These are phyloP conservation scores for Microcos paniculata DNA, from an alignment of 345 rosid genomes.

Conservation along the genomic window DNA sequence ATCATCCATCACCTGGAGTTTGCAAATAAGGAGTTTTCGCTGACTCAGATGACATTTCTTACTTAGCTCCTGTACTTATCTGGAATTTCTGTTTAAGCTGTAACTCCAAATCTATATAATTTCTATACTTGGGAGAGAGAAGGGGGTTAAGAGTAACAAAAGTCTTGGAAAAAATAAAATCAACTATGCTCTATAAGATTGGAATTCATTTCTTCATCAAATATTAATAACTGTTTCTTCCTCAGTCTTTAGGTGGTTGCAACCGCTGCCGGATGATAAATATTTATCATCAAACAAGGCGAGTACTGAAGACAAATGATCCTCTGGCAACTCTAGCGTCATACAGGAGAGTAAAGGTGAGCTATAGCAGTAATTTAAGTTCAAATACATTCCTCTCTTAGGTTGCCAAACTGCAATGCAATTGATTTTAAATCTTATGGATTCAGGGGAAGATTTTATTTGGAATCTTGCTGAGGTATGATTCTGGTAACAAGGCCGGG, in stretches of 20 bases:
- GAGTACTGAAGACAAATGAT: constrained; percentile 68
- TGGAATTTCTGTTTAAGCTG: too few species aligned
- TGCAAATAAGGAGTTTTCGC: constrained; percentile 1
- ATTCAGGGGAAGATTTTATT: constrained; percentile 89
- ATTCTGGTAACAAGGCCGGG: constrained; percentile 16
- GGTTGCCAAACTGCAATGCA: neutral
- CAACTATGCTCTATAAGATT: too few species aligned
- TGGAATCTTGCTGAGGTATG: constrained; percentile 61
- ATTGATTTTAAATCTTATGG: neutral
- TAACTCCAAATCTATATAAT: too few species aligned
- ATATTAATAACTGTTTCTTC: neutral
- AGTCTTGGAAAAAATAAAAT: too few species aligned
- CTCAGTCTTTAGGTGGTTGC: constrained; percentile 91
- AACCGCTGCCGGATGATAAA: constrained; percentile 90
- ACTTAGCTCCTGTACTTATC: neutral
- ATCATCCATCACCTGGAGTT: neutral
- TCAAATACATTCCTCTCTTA: neutral
- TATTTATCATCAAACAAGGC: constrained; percentile 48
- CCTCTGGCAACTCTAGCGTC: constrained; percentile 82
- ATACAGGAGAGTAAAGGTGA: constrained; percentile 86
- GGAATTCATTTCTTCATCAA: neutral
- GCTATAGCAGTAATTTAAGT: neutral
- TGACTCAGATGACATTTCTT: neutral
- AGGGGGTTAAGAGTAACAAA: too few species aligned
- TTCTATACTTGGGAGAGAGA: too few species aligned